phyloP scores from a whole-genome alignment of 768 basidiomycete genomes.

The Lenzites betulinus region DNA sequence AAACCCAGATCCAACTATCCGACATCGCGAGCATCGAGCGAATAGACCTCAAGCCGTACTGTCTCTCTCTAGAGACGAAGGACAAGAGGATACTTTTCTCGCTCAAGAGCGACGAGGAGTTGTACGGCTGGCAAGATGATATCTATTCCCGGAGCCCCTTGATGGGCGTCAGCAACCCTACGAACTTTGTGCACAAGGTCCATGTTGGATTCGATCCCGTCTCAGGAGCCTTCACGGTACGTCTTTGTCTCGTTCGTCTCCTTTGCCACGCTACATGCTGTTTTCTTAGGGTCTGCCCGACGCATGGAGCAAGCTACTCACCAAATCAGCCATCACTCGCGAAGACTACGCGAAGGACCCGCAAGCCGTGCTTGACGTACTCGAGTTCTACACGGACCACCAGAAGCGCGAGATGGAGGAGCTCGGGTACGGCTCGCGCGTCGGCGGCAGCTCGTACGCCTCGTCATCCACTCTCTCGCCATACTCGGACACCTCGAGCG shows the following conservation, averaged over 20 bases:
- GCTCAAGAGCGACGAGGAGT: slow-evolving; percentile 91
- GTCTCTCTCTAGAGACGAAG: slow-evolving; percentile 82
- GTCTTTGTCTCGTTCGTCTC: slow-evolving; percentile 31
- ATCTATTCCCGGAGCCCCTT: slow-evolving; percentile 90
- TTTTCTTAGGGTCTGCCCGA: slow-evolving; percentile 83
- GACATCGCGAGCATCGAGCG: slow-evolving; percentile 90
- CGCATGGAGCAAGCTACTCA: slow-evolving; percentile 96
- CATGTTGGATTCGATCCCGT: slow-evolving; percentile 97
- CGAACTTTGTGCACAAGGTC: slow-evolving; percentile 98
- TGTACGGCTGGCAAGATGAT: slow-evolving; percentile 99
- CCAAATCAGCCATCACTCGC: slow-evolving; percentile 94
- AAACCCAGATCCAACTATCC: slow-evolving; percentile 62
- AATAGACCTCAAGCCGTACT: slow-evolving; percentile 93
- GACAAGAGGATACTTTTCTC: slow-evolving; percentile 81
- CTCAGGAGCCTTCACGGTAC: slow-evolving; percentile 90
- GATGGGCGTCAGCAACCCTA: slow-evolving; percentile 92
- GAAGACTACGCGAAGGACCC: slow-evolving; percentile 98
- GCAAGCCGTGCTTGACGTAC: slow-evolving; percentile 94
- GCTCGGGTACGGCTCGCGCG: slow-evolving; percentile 36
- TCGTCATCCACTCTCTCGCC: slow-evolving; percentile 33
- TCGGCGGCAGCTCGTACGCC: slow-evolving; percentile 25
- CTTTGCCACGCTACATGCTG: neutral
- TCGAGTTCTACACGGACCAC: slow-evolving; percentile 98
- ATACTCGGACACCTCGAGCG: slow-evolving; percentile 40
- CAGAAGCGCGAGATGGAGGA: slow-evolving; percentile 93